Percentiles rank a stretch among this genome's conserved stretches.
phyloP scores from a whole-genome alignment of 768 basidiomycete genomes.

The Porphyrellus cyaneotinctus region DNA sequence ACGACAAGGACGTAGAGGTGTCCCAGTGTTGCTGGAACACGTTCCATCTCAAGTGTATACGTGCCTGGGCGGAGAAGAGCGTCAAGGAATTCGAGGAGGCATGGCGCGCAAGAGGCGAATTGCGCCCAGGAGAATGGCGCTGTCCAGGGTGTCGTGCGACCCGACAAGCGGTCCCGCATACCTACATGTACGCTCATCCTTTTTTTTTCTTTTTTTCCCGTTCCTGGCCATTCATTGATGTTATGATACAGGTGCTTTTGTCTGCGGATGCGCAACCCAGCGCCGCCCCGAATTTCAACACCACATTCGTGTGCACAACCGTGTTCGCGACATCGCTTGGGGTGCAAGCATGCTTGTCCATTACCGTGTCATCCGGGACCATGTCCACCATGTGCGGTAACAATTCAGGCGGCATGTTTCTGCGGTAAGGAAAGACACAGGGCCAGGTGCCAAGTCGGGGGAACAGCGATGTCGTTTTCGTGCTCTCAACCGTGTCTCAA shows the following conservation, averaged over 20 bases:
- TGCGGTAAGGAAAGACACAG: slow-evolving; percentile 55
- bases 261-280: slow-evolving; percentile 66
- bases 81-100: slow-evolving; percentile 70
- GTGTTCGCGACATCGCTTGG: slow-evolving; percentile 54
- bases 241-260: slow-evolving; percentile 71
- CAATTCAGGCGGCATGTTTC: slow-evolving; percentile 71
- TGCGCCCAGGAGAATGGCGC: slow-evolving; percentile 74
- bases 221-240: not conserved
- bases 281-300: slow-evolving; percentile 61
- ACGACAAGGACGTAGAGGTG: slow-evolving; percentile 16
- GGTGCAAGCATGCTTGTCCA: slow-evolving; percentile 80
- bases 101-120: slow-evolving; percentile 67
- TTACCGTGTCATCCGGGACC: slow-evolving; percentile 91
- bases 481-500: slow-evolving; percentile 39
- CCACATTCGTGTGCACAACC: slow-evolving; percentile 75
- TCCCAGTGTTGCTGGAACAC: slow-evolving; percentile 82
- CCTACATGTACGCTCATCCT: slow-evolving; percentile 48
- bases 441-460: slow-evolving; percentile 47
- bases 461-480: slow-evolving; percentile 23
- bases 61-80: slow-evolving; percentile 82
- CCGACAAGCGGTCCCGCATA: slow-evolving; percentile 58
- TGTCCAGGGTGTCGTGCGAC: slow-evolving; percentile 92
- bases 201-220: not conserved
- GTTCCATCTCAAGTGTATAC: slow-evolving; percentile 88
- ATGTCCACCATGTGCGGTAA: slow-evolving; percentile 89